phyloP scores from a whole-genome alignment of 176 grass and related monocot species.

The Cocos nucifera region DNA sequence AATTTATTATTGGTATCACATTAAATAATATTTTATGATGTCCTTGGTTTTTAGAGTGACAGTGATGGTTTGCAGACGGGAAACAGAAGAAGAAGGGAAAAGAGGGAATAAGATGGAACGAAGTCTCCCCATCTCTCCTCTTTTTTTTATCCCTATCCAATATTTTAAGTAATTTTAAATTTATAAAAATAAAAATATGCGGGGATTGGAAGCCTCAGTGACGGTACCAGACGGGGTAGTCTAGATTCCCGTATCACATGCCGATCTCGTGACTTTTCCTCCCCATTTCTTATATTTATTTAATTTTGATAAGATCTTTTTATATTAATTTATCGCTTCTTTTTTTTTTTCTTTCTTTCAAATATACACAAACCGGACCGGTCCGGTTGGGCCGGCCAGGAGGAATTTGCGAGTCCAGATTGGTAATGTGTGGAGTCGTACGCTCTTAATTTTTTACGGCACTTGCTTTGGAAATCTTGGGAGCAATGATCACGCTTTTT shows the following conservation, averaged over 20 bases:
- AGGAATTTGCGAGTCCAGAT: slow-evolving; percentile 8
- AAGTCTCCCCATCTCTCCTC: no score
- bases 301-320: background rate
- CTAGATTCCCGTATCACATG: background rate
- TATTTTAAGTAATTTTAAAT: background rate
- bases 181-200: background rate
- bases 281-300: background rate
- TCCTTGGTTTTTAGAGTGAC: no score
- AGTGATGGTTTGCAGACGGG: no score
- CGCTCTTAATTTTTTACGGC: slow-evolving; percentile 20
- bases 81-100: no score
- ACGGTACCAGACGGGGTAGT: background rate
- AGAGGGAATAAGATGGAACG: no score
- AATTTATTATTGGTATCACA: no score
- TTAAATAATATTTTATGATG: no score
- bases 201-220: background rate
- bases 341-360: no score
- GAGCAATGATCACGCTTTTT: slow-evolving; percentile 29
- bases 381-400: background rate
- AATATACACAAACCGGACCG: no score
- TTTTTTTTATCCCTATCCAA: no score
- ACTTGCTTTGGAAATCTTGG: slow-evolving; percentile 21
- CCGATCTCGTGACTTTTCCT: background rate
- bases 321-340: no score
- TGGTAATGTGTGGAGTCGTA: background rate